A percentile compares a stretch with the other conserved stretches of the same genome.
These are phyloP conservation scores for Hippophae tibetana DNA, from an alignment of 306 rosid species.

Conservation along the genomic window DNA sequence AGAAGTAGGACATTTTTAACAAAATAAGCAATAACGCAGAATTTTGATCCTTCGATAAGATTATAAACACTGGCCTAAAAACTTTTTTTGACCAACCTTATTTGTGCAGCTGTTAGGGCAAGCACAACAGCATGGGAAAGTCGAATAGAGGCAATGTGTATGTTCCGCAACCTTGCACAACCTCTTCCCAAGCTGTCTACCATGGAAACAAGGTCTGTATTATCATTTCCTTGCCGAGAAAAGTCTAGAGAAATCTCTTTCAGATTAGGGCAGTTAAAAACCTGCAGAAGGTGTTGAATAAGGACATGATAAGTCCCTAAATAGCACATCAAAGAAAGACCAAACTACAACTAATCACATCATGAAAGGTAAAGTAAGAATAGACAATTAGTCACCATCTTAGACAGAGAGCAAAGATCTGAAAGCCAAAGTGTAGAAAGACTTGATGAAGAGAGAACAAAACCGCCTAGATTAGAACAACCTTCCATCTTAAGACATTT, in stretches of 20 bases:
- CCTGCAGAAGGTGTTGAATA: slow-evolving; percentile 31
- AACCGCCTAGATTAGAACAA: slow-evolving; percentile 67
- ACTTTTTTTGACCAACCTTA: slow-evolving; percentile 48
- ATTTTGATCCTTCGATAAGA: not conserved
- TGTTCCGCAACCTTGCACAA: slow-evolving; percentile 70
- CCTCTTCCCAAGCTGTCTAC: slow-evolving; percentile 62
- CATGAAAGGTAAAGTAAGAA: slow-evolving; percentile 1
- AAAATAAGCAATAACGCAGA: not conserved
- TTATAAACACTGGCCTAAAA: not conserved
- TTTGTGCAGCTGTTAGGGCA: slow-evolving; percentile 75
- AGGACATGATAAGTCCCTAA: slow-evolving; percentile 12
- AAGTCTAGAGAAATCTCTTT: slow-evolving; percentile 85
- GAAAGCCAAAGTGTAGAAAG: slow-evolving; percentile 90
- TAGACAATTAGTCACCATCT: slow-evolving; percentile 51
- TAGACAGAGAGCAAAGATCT: slow-evolving; percentile 65
- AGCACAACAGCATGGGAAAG: slow-evolving; percentile 86
- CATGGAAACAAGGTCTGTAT: slow-evolving; percentile 59
- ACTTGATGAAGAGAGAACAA: slow-evolving; percentile 66
- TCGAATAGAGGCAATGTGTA: slow-evolving; percentile 75
- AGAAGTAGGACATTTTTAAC: not conserved
- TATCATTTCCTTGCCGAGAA: slow-evolving; percentile 55
- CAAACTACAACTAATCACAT: not conserved
- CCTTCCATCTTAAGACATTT: slow-evolving; percentile 88
- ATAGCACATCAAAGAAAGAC: not conserved
- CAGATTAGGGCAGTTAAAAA: slow-evolving; percentile 75